These are phyloP conservation scores for Acidiella bohemica DNA, from an alignment of 495 filamentous ascomycete species.

Conservation along the genomic window DNA sequence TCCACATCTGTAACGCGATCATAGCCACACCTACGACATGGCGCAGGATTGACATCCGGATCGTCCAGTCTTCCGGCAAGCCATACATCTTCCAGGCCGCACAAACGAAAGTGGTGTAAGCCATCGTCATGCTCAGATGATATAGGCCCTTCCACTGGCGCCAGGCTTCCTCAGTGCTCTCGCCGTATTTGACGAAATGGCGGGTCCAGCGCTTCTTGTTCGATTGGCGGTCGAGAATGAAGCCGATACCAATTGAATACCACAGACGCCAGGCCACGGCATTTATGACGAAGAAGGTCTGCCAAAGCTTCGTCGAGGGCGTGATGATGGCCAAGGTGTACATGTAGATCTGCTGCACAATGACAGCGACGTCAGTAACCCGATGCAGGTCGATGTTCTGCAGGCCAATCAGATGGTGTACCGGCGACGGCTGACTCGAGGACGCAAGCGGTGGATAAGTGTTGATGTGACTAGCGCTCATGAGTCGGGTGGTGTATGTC, in stretches of 20 bases:
- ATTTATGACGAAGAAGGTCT: slow-evolving; percentile 65
- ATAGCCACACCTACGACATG: slow-evolving; percentile 73
- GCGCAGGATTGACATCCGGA: slow-evolving; percentile 68
- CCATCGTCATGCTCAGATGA: slow-evolving; percentile 79
- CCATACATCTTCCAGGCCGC: slow-evolving; percentile 95
- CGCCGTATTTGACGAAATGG: slow-evolving; percentile 94
- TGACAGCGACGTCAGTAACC: slow-evolving; percentile 64
- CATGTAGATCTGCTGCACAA: slow-evolving; percentile 62
- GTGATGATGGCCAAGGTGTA: slow-evolving; percentile 58
- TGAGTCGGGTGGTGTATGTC: slow-evolving; percentile 19
- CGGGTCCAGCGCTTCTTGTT: slow-evolving; percentile 84
- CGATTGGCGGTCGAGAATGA: slow-evolving; percentile 73
- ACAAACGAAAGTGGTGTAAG: slow-evolving; percentile 74
- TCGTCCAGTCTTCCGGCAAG: slow-evolving; percentile 68
- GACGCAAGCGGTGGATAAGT: slow-evolving; percentile 19
- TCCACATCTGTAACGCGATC: slow-evolving; percentile 84
- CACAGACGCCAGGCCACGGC: slow-evolving; percentile 77
- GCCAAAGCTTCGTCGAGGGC: slow-evolving; percentile 59
- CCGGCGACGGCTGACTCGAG: slow-evolving; percentile 42
- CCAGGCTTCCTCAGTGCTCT: slow-evolving; percentile 83
- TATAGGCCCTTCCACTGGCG: slow-evolving; percentile 96
- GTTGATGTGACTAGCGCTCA: slow-evolving; percentile 16
- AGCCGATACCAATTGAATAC: slow-evolving; percentile 81
- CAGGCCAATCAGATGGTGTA: slow-evolving; percentile 69
- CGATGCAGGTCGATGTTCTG: slow-evolving; percentile 79